Percentiles rank a stretch among this genome's conserved stretches.
phyloP scores from a whole-genome alignment of 2,329 filamentous ascomycete genomes.

The Colletotrichum sp. region DNA sequence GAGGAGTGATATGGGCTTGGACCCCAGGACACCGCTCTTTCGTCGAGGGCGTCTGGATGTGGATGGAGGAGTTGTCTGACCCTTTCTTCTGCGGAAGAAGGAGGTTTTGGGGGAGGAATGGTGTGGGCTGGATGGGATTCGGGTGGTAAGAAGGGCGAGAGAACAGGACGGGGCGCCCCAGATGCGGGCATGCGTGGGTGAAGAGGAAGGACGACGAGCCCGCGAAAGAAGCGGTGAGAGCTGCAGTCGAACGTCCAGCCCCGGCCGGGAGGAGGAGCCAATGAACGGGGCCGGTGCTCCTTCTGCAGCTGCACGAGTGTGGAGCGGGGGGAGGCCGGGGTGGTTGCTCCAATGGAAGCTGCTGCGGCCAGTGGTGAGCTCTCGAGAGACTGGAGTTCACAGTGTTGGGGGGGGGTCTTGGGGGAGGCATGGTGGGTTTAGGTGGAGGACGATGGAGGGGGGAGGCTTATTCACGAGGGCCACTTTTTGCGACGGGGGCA shows the following conservation, averaged over 20 bases:
- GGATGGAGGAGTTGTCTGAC: not conserved
- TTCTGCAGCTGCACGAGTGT: conserved; percentile 25
- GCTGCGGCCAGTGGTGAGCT: conserved; percentile 16
- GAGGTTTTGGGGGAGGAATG: conserved; percentile 9
- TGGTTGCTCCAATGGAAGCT: conserved; percentile 6
- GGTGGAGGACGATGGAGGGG: not conserved
- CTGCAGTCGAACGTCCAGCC: conserved; percentile 30
- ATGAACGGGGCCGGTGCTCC: conserved; percentile 23
- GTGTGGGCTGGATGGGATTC: conserved; percentile 10
- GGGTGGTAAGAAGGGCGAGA: conserved; percentile 19
- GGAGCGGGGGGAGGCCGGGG: conserved; percentile 14
- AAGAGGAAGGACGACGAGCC: conserved; percentile 23
- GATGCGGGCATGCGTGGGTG: conserved; percentile 22
- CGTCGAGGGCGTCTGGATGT: conserved; percentile 18
- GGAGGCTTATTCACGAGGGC: conserved; percentile 19
- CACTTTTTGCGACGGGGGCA: not conserved
- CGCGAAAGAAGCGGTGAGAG: conserved; percentile 34
- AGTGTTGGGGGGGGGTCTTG: not conserved
- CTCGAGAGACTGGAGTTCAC: conserved; percentile 3
- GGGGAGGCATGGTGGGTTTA: not conserved
- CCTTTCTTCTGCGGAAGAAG: not conserved
- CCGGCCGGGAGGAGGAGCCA: conserved; percentile 26
- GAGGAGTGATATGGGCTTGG: conserved; percentile 22
- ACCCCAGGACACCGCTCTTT: conserved; percentile 51
- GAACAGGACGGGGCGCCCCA: conserved; percentile 11